Conservation (phyloP, 2,329 filamentous ascomycete genomes). For the Fusarium musae region DNA sequence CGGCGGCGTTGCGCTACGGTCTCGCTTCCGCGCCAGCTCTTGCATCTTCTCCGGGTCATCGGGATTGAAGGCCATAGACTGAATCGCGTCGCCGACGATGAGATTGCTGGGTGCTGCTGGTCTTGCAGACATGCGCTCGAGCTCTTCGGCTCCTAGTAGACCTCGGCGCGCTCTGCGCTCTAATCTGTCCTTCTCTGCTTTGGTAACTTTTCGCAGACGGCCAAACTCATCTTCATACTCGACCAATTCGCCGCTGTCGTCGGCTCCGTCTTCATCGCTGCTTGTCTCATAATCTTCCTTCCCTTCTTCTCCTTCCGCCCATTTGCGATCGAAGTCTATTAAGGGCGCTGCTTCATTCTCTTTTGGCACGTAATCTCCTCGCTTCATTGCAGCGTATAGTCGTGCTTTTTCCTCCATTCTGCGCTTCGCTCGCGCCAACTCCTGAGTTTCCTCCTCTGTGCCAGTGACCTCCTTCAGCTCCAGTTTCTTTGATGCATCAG, state of each 20-base stretch:
- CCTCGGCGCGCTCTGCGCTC: constrained; percentile 64
- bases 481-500: constrained; percentile 58
- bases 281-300: constrained; percentile 68
- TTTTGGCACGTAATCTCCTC: constrained; percentile 80
- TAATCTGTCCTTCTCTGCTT: constrained; percentile 72
- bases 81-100: constrained; percentile 88
- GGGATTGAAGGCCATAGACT: constrained; percentile 83
- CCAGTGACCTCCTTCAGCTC: constrained; percentile 63
- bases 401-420: constrained; percentile 92
- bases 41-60: constrained; percentile 80
- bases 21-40: constrained; percentile 78
- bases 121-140: constrained; percentile 75
- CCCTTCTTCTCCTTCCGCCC: constrained; percentile 75
- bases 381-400: constrained; percentile 89
- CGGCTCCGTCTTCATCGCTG: constrained; percentile 54
- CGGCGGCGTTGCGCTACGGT: constrained; percentile 83
- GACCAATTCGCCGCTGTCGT: constrained; percentile 69
- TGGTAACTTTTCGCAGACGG: constrained; percentile 78
- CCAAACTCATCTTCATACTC: constrained; percentile 95
- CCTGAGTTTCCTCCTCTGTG: constrained; percentile 71
- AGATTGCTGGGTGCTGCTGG: constrained; percentile 72
- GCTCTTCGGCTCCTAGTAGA: constrained; percentile 66
- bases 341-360: constrained; percentile 74
- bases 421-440: constrained; percentile 76
- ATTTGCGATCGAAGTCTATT: constrained; percentile 96